Evolutionary conservation across 345 rosid species (phyloP).

Genomic region (Brassica carinata): DNA sequence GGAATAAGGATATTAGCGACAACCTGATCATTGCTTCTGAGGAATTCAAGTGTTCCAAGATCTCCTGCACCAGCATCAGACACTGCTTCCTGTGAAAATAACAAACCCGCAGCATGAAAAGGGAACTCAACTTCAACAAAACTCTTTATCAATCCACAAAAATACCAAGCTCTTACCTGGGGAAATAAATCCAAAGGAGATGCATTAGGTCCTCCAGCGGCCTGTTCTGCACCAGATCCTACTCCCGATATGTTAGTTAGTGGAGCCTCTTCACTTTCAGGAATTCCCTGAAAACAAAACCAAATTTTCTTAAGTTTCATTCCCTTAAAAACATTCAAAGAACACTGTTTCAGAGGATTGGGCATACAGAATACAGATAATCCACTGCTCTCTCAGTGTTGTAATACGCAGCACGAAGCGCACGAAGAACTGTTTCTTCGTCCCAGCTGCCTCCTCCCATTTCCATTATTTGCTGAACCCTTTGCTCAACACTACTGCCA

Average conservation of each 20-base stretch:
- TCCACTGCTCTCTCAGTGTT: conserved; percentile 99
- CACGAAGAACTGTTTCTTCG: conserved; percentile 87
- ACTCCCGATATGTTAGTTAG: conserved; percentile 51
- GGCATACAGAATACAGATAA: conserved; percentile 82
- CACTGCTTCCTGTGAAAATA: conserved; percentile 57
- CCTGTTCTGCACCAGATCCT: conserved; percentile 55
- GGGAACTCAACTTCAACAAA: conserved; percentile 6
- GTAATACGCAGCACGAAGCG: conserved; percentile 97
- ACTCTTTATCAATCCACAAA: not conserved
- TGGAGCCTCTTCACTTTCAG: conserved; percentile 68
- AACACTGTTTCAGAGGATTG: not conserved
- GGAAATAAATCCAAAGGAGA: conserved; percentile 91
- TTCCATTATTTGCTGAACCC: conserved; percentile 86
- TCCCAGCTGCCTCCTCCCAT: conserved; percentile 98
- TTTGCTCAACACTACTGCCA: conserved; percentile 74
- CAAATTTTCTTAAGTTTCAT: conserved; percentile 23
- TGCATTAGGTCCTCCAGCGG: conserved; percentile 74
- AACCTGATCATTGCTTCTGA: conserved; percentile 88
- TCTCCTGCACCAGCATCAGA: conserved; percentile 65
- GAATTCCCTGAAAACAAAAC: conserved; percentile 71
- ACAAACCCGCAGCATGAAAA: conserved; percentile 13
- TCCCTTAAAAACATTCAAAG: not conserved
- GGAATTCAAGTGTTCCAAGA: conserved; percentile 87
- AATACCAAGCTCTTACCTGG: conserved; percentile 52
- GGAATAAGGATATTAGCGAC: not conserved